Evolutionary conservation across 805 yeast species (phyloP), one percentile per base, ranked within the genome.

Genomic region (Diddensiella caesifluorescens): DNA sequence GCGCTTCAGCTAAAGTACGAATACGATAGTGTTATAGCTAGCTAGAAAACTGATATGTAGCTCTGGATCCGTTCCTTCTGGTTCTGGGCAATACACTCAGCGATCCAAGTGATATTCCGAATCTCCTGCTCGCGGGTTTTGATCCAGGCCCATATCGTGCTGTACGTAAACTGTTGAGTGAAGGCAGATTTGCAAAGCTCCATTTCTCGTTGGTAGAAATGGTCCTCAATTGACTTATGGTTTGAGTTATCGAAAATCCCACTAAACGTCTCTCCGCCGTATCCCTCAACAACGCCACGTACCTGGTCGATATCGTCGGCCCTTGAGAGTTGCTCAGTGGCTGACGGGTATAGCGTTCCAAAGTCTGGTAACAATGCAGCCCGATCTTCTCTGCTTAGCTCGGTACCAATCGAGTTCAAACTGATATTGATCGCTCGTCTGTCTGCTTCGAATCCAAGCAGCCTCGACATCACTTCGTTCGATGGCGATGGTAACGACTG

Each of bases 11-110:
- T n/a, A n/a, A n/a, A n/a, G n/a, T n/a, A n/a, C 12, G 22, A 26
- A 26, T 6, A 7, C 38, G 9, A 20, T 34, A 23, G 15, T n/a
- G 15, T 4, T 18, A 15, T 9, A 22, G 13, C n/a, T n/a, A n/a
- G 15, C 35, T 68, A 88, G 54, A 80, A 87, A 30, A 90, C 96
- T 33, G 94, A 71, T 47, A 94, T 88, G 62, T 88, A 94, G 63
- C 85, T 86, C 55, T 83, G 80, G 52, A 92, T 86, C 63, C 96
- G 78, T 60, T 86, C 94, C 69, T 88, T 86, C 72, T 92, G 99
- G 62, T 88, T 89, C 65, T 94, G 98, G 23, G 97, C 96, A 68
- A 92, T 92, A 71, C 99, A 92, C 69, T 92, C 99, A 38, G 97
- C 95, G 44, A 92, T 90, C 99, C 99, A 92, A n/a, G 97, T 87